Percentiles rank a stretch among this genome's conserved stretches.
Conservation (phyloP, 371 early-diverging fungal genomes). For the Rhizopus arrhizus region DNA sequence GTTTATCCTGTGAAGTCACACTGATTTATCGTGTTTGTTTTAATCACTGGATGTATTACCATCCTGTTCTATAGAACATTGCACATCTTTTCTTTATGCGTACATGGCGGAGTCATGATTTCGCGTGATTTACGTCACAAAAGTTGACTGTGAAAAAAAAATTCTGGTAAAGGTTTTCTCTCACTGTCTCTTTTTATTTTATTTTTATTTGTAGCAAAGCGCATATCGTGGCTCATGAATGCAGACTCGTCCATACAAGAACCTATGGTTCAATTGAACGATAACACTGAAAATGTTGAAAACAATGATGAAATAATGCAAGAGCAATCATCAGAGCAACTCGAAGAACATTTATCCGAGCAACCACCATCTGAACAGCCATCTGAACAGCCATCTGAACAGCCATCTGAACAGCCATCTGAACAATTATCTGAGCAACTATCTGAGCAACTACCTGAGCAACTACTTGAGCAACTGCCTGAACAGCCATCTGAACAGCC, state of each 20-base stretch:
- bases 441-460: not conserved
- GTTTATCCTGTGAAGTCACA: no score
- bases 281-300: not conserved
- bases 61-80: no score
- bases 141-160: slow-evolving; percentile 4
- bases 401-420: not conserved
- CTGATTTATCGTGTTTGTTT: no score
- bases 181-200: not conserved
- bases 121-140: not conserved
- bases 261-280: not conserved
- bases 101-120: no score
- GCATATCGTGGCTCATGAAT: not conserved
- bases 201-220: not conserved
- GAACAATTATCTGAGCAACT: not conserved
- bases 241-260: slow-evolving; percentile 1
- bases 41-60: no score
- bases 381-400: not conserved
- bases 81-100: no score
- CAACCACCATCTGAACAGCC: no score
- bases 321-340: not conserved
- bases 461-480: not conserved
- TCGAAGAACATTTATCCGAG: not conserved
- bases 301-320: not conserved
- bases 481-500: not conserved
- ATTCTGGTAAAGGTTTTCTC: not conserved